These are phyloP conservation scores for Astrocystis sublimbata DNA, from an alignment of 495 filamentous ascomycete species.

Conservation along the genomic window DNA sequence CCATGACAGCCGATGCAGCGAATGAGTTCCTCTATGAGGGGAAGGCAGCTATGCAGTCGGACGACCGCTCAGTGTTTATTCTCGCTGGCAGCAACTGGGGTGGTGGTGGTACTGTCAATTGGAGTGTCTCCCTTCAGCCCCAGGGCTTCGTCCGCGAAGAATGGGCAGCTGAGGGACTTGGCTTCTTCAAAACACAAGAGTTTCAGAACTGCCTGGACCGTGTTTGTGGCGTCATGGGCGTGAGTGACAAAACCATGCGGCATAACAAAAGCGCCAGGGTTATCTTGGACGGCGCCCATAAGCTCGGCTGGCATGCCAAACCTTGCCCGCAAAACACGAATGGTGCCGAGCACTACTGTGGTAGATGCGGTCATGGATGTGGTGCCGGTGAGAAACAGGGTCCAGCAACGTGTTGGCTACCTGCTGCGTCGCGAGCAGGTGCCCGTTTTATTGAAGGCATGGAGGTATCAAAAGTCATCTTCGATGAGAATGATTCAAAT, in stretches of 20 bases:
- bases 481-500: conserved; percentile 59
- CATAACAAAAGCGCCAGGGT: conserved; percentile 71
- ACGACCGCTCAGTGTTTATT: conserved; percentile 63
- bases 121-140: conserved; percentile 80
- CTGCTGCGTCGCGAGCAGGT: conserved; percentile 72
- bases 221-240: conserved; percentile 63
- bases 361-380: conserved; percentile 80
- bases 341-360: conserved; percentile 68
- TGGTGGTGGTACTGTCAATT: conserved; percentile 85
- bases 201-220: conserved; percentile 78
- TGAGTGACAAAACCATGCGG: conserved; percentile 61
- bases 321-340: conserved; percentile 80
- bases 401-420: conserved; percentile 73
- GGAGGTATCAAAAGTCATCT: conserved; percentile 64
- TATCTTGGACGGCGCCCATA: conserved; percentile 72
- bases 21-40: conserved; percentile 64
- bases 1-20: conserved; percentile 63
- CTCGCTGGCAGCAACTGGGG: conserved; percentile 78
- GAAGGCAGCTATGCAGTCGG: conserved; percentile 52
- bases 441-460: conserved; percentile 82
- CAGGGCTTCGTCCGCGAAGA: conserved; percentile 79
- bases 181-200: conserved; percentile 73
- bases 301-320: conserved; percentile 71
- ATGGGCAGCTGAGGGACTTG: conserved; percentile 74
- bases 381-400: conserved; percentile 72